These are phyloP conservation scores for Rhizopogon salebrosus DNA, from an alignment of 768 basidiomycete species.

Conservation along the genomic window DNA sequence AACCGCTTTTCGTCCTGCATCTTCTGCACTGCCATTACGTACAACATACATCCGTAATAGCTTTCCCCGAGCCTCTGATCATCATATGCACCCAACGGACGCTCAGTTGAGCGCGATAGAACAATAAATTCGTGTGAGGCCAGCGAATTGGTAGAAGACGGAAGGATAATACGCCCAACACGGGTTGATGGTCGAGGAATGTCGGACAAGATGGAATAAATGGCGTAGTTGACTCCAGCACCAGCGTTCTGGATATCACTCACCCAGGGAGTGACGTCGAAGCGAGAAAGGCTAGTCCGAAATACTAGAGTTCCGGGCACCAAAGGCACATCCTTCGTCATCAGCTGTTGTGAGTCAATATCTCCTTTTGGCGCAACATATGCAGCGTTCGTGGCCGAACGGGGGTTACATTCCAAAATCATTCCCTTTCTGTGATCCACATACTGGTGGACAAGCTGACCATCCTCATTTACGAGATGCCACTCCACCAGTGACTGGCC, in stretches of 20 bases:
- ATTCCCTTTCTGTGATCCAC: conserved; percentile 3
- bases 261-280: conserved; percentile 6
- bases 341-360: neutral
- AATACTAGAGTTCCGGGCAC: conserved; percentile 18
- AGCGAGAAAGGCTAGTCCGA: conserved; percentile 10
- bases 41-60: conserved; percentile 11
- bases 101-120: conserved; percentile 7
- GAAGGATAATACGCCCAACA: conserved; percentile 13
- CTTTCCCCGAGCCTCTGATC: conserved; percentile 5
- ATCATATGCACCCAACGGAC: conserved; percentile 6
- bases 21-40: conserved; percentile 15
- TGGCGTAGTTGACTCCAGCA: neutral
- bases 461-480: conserved; percentile 10
- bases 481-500: conserved; percentile 15
- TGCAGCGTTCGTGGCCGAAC: neutral
- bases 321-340: neutral
- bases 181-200: neutral
- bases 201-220: conserved; percentile 9
- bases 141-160: conserved; percentile 3
- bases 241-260: neutral
- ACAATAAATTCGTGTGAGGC: conserved; percentile 11
- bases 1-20: conserved; percentile 1
- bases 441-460: conserved; percentile 7
- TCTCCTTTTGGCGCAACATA: conserved; percentile 1
- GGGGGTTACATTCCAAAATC: neutral